phyloP scores from a whole-genome alignment of 176 grass and related monocot species.

The Ensete ventricosum region DNA sequence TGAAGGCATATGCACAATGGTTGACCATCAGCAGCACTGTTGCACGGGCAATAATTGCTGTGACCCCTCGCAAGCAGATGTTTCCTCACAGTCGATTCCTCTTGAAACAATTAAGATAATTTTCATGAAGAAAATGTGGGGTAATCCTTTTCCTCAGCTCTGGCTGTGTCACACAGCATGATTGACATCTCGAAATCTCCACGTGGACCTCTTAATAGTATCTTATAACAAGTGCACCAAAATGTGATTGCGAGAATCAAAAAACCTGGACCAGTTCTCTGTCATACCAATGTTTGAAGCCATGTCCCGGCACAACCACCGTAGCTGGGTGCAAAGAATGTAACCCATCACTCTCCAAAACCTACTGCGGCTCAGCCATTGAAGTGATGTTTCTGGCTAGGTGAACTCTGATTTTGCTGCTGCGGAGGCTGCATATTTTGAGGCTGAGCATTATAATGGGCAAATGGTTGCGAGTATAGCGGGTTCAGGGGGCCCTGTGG shows the following conservation, averaged over 20 bases:
- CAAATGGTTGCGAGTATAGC: conserved; percentile 77
- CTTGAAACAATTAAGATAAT: conserved; percentile 26
- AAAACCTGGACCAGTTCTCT: conserved; percentile 30
- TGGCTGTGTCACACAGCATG: conserved; percentile 8
- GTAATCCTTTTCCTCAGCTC: conserved; percentile 33
- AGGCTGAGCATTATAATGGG: conserved; percentile 87
- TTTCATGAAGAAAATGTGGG: conserved; percentile 22
- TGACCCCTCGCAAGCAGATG: conserved; percentile 22
- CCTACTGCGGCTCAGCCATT: conserved; percentile 42
- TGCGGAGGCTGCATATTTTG: conserved; percentile 74
- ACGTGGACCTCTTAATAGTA: conserved; percentile 21
- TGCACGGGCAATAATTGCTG: conserved; percentile 26
- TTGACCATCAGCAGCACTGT: not conserved
- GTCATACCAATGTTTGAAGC: conserved; percentile 21
- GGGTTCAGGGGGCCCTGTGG: conserved; percentile 82
- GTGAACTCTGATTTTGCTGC: conserved; percentile 42
- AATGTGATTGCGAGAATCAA: conserved; percentile 24
- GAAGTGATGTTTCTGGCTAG: conserved; percentile 32
- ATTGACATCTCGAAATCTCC: conserved; percentile 37
- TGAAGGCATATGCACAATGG: not conserved
- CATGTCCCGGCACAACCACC: conserved; percentile 42
- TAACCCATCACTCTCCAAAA: conserved; percentile 48
- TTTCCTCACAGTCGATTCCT: conserved; percentile 21
- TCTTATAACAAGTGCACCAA: conserved; percentile 17
- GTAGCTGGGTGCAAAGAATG: conserved; percentile 45